These are phyloP conservation scores for Hamamelis virginiana DNA, from an alignment of 164 flowering plant species.

Conservation along the genomic window DNA sequence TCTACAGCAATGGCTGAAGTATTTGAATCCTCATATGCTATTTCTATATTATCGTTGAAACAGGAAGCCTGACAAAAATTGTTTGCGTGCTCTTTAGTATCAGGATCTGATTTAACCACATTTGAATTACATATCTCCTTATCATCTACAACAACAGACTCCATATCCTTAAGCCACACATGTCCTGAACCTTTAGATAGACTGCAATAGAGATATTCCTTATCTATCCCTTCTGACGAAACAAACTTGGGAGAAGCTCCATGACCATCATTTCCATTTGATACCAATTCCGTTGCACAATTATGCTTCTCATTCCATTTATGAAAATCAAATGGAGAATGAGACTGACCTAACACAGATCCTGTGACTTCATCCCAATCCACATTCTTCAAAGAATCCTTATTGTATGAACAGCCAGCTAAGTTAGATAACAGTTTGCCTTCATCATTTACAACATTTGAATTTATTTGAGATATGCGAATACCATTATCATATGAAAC, in stretches of 20 bases:
- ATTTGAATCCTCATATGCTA: not conserved
- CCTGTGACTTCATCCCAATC: not conserved
- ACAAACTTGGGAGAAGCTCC: constrained; percentile 3
- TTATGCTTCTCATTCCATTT: constrained; percentile 13
- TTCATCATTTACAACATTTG: constrained; percentile 9
- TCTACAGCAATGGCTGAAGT: not conserved
- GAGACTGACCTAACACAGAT: not conserved
- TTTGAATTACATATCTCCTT: not conserved
- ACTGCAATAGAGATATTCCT: not conserved
- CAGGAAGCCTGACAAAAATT: not conserved
- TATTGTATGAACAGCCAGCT: no score
- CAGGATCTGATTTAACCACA: not conserved
- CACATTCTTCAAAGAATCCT: constrained; percentile 2
- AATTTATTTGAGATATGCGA: not conserved
- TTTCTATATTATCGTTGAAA: not conserved
- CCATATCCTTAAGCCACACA: not conserved
- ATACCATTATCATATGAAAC: not conserved
- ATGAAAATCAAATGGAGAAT: constrained; percentile 2
- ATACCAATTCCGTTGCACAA: constrained; percentile 1
- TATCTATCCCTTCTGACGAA: not conserved
- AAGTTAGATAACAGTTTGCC: not conserved
- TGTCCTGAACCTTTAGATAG: constrained; percentile 7
- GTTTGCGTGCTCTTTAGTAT: not conserved
- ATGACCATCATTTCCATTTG: constrained; percentile 8
- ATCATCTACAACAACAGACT: not conserved